phyloP scores from a whole-genome alignment of 208 protist species.

The Wallacemonas collosoma region DNA sequence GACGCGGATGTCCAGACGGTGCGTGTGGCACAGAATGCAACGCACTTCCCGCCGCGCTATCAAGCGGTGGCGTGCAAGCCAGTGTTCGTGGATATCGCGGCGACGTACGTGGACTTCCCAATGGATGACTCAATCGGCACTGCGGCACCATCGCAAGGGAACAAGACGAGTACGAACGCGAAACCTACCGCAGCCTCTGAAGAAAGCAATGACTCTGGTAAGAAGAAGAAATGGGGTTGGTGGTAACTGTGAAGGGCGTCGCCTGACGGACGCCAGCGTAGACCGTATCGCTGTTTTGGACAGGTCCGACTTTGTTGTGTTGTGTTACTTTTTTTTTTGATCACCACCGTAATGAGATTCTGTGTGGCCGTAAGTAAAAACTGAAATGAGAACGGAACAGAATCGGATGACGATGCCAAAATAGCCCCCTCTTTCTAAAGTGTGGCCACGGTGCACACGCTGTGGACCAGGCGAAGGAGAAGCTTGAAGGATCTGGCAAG shows the following conservation, averaged over 20 bases:
- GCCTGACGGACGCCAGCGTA: no score
- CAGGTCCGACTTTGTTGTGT: no score
- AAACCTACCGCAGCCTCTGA: constrained; percentile 2
- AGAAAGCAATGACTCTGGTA: not conserved
- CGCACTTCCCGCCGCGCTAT: constrained; percentile 82
- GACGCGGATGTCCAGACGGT: constrained; percentile 38
- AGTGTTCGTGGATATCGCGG: constrained; percentile 84
- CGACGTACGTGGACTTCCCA: constrained; percentile 76
- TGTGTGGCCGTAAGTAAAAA: no score
- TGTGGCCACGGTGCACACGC: no score
- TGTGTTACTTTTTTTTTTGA: no score
- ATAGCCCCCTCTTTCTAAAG: no score
- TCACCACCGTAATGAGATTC: no score
- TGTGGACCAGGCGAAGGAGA: no score
- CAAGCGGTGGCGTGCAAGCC: constrained; percentile 82
- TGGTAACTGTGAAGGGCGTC: not conserved
- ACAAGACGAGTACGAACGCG: not conserved
- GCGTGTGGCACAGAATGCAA: constrained; percentile 57
- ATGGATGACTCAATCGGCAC: not conserved
- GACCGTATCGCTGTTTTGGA: no score
- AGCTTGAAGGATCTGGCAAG: no score
- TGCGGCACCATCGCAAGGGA: not conserved
- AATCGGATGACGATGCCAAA: no score
- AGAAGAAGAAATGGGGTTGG: constrained; percentile 30
- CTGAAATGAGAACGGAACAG: no score